Base-by-base conservation (phyloP, 208 protist genomes). In the Novymonas esmeraldas region DNA sequence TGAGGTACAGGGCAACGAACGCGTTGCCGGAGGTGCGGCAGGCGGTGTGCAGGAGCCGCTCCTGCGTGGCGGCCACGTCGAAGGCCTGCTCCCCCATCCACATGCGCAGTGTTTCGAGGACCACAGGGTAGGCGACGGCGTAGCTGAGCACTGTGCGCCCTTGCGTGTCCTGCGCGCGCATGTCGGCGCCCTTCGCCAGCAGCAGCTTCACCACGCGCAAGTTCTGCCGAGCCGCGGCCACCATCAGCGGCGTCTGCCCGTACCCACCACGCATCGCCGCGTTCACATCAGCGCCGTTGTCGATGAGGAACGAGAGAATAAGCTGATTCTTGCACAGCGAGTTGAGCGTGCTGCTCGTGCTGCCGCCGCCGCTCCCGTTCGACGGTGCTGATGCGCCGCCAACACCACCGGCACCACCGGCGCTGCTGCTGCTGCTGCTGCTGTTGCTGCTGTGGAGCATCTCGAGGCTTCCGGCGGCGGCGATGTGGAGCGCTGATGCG, bases 181-280 rank as follows among this genome's bases (percentile, higher is more conserved):
- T 28, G 46, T 87, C 74, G 0, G 89, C 92, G 0, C 87, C 89
- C 29, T 76, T 81, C n/a, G 36, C 46, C 2, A 96, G 59, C 18
- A 96, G 60, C 20, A 88, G 59, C 44, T 70, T 60, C 45, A 92
- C 52, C 2, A 72, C 77, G 0, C 41, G 42, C 31, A 81, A 62
- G 46, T 92, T 90, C 51, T 85, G 71, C 29, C 59, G 62, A 3
- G 76, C 71, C 3, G 79, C 81, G 1, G 87, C 89, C 26, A 87
- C 60, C 87, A 96, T 96, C 7, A 96, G 76, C 44, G 89, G 82
- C 24, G 92, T 96, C 49, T 89, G 74, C 13, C 83, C 81, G 7
- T 61, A 56, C 13, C 39, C 44, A 28, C 46, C 42, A 1, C 28
- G 60, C 69, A 75, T 75, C 26, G 69, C 45, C 22, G 70, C 72